Base-by-base conservation (phyloP, 768 basidiomycete species). In the Podaxis sp. region DNA sequence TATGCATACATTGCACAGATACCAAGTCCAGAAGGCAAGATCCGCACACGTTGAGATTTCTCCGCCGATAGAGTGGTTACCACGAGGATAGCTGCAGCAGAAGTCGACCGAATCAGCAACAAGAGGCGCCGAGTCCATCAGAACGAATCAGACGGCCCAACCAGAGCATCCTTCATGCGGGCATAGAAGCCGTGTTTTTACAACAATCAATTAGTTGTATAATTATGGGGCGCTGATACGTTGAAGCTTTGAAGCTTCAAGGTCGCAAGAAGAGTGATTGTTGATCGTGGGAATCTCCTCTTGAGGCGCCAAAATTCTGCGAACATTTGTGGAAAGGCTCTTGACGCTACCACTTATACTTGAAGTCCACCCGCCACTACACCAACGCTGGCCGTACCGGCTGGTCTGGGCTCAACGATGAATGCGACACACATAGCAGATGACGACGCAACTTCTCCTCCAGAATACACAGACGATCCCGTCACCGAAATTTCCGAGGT, bases 391-490 rank as follows among this genome's bases (percentile, higher is more conserved):
- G 48, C 46, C 26, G 17, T 36, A 48, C 22, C 40, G 30, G 20
- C 60, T 28, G 2, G 52, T 17, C 10, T 20, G 10, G 44, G 49
- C 20, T 24, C 26, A 28, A 24, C 20, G 49, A 63, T 63, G 62
- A 28, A 58, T 22, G 15, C 24, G 38, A 30, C 55, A 7, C 38
- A 15, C 26, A 20, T 58, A 17, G 22, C 15, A n/a, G 62, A 57
- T 55, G 62, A 63, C 37, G 62, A 44, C 17, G 20, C 5, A 26
- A 11, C 15, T 4, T 56, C 60, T 56, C 33, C 60, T 4, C 52
- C 40, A 46, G 60, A 62, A 24, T 60, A 51, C 15, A 63, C 62
- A 11, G 62, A 63, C 40, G 56, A 62, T 60, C 52, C 52, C n/a
- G 36, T 17, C 46, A 63, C 62, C 13, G 50, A 56, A 37, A 38